Evolutionary conservation across 2,329 filamentous ascomycete genomes (phyloP), one percentile per base, ranked within the genome.

Genomic region (Cadophora gregata): DNA sequence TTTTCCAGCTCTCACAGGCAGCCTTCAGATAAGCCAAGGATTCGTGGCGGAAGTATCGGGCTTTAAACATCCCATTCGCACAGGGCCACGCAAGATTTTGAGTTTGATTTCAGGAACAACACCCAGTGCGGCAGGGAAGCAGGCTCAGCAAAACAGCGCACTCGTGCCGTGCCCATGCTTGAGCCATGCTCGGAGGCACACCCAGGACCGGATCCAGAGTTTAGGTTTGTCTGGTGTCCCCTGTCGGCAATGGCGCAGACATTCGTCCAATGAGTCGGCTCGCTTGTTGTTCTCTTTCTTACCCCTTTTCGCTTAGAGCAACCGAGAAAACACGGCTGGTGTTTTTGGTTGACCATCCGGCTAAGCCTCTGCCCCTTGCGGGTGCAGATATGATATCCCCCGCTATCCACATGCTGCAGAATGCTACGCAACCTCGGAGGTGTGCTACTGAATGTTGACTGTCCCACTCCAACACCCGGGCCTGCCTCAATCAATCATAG

Each of bases 351-450:
- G 6, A 19, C 8, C n/a, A 19, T 14, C n/a, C 36, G 31, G 53
- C 31, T 31, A 56, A 56, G 53, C 53, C 53, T 36, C 38, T 56
- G 33, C 53, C 53, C 53, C 31, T 33, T 21, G 29, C 19, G 29
- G 53, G 31, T 56, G 53, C 51, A 56, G 53, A 47, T 24, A 5
- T 56, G 53, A 47, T 24, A 5, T 56, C 38, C 53, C 53, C 53
- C 53, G 53, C 53, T 24, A 56, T 36, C 27, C 27, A 56, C 53
- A 56, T 24, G 38, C 38, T 42, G 38, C 12, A 42, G 14, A 42
- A 19, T n/a, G 29, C 53, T 24, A 38, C 31, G 29, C 53, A 56
- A 36, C 53, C 53, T 56, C 53, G 31, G 53, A 36, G 53, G 7
- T 36, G 19, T n/a, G n/a, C 53, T 56, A 56, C 53, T 36, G 29